Evolutionary conservation across 176 grass and related monocot genomes (phyloP), one percentile per base, ranked within the genome.

Genomic region (Triticum turgidum): DNA sequence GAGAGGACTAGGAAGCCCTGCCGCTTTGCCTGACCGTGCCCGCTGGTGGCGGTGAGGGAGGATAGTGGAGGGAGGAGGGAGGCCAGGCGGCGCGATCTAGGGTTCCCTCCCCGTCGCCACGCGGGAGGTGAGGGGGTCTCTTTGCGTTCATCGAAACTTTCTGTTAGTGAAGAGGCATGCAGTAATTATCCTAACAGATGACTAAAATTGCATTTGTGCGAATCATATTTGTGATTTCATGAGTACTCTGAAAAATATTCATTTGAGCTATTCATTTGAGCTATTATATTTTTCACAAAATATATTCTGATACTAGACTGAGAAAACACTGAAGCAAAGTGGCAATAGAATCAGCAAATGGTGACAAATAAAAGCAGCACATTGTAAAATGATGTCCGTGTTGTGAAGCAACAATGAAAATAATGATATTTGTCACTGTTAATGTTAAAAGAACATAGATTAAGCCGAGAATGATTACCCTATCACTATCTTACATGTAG

Each of bases 401-500:
- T 14, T 73, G 2, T 73, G 70, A 44, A 73, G 39, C 70, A 73
- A 47, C 37, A 42, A 7, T 73, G n/a, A 22, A 7, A 71, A 39
- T 21, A 39, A 71, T 78, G 17, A 20, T 68, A 76, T 76, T 89
- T 80, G 3, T 74, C 49, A 34, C 18, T 15, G 12, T 68, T 47
- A 6, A 9, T 38, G 37, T 38, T 38, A 38, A 38, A 77, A 75
- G 47, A 69, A 82, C 25, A 78, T 47, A 38, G 22, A 69, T 29
- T 8, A 73, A 61, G 61, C 32, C 68, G 65, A 73, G 33, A 68
- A 51, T 71, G 86, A 75, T 88, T 95, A 98, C 95, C 94, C 87
- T 35, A 93, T 90, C 75, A 92, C 93, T 77, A 93, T 63, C 81
- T 95, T 86, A 32, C 93, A 91, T 69, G 87, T 89, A 51, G 47